phyloP scores from a whole-genome alignment of 202 grass and related monocot species.

The Panicum hallii region DNA sequence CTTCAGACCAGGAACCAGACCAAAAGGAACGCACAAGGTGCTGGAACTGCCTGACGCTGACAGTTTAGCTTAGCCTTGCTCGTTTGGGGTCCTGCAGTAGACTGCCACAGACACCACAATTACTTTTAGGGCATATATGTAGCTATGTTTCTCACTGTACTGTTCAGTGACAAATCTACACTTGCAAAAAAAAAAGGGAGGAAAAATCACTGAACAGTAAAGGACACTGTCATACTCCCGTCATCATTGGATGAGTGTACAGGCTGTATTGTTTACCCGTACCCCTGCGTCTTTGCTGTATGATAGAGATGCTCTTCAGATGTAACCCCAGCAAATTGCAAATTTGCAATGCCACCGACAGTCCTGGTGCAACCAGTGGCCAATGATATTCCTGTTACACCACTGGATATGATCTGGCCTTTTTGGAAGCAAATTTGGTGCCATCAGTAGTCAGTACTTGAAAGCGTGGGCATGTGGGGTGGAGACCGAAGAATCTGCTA shows the following conservation, averaged over 20 bases:
- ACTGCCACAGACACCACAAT: not conserved
- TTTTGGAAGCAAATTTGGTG: conserved; percentile 33
- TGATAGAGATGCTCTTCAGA: conserved; percentile 35
- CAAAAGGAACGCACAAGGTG: conserved; percentile 91
- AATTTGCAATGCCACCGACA: conserved; percentile 44
- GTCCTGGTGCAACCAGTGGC: conserved; percentile 21
- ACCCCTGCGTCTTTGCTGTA: conserved; percentile 9
- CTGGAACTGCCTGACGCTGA: conserved; percentile 79
- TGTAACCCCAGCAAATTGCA: conserved; percentile 14
- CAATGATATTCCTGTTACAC: not conserved
- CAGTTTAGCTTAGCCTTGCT: conserved; percentile 61
- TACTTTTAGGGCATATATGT: conserved; percentile 34
- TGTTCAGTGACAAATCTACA: conserved; percentile 6
- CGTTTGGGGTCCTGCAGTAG: not conserved
- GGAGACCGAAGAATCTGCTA: conserved; percentile 39
- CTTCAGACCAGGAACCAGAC: conserved; percentile 79
- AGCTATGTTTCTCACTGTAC: conserved; percentile 2
- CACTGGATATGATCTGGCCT: conserved; percentile 49
- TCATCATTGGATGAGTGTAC: conserved; percentile 24
- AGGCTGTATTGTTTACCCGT: conserved; percentile 19
- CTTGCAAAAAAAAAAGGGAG: not conserved
- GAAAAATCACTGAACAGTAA: not conserved
- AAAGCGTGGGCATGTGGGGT: conserved; percentile 37
- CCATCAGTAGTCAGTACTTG: conserved; percentile 3
- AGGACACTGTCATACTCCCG: not conserved